Evolutionary conservation across 148 eudicot genomes (phyloP).

Genomic region (Nepenthes gracilis): DNA sequence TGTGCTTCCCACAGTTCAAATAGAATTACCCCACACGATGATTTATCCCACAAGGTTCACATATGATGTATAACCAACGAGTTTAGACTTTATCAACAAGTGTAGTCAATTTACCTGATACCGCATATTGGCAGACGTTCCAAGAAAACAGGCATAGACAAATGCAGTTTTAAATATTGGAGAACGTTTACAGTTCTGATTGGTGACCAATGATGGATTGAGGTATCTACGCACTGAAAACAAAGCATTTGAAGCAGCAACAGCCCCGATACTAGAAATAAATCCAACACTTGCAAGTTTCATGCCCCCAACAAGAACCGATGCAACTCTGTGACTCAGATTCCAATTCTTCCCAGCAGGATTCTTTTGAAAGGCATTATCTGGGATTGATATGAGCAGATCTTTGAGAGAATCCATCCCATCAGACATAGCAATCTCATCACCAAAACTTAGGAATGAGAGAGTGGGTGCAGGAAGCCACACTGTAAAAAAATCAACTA

Average conservation of each 20-base stretch:
- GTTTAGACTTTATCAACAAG: background rate
- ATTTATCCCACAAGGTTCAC: background rate
- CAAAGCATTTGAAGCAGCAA: constrained; percentile 73
- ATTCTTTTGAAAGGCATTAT: constrained; percentile 87
- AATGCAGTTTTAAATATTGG: constrained; percentile 80
- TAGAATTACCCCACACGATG: background rate
- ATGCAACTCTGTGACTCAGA: constrained; percentile 67
- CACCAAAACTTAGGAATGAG: constrained; percentile 62
- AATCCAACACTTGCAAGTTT: constrained; percentile 89
- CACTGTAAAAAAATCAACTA: constrained; percentile 90
- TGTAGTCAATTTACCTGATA: constrained; percentile 52
- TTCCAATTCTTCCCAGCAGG: constrained; percentile 82
- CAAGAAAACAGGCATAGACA: constrained; percentile 69
- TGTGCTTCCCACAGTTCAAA: too few species aligned
- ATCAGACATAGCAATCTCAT: constrained; percentile 40
- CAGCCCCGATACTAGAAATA: constrained; percentile 88
- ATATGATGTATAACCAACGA: background rate
- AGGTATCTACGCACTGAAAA: constrained; percentile 42
- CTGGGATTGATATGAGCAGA: constrained; percentile 82
- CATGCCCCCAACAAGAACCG: constrained; percentile 82
- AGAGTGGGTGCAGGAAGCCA: constrained; percentile 99
- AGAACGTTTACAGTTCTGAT: constrained; percentile 47
- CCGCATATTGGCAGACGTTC: constrained; percentile 86
- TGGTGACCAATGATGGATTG: constrained; percentile 44
- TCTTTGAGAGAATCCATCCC: constrained; percentile 63